Percentiles rank a stretch among this genome's conserved stretches.
Conservation (phyloP, 768 basidiomycete genomes). For the Mycena amicta region DNA sequence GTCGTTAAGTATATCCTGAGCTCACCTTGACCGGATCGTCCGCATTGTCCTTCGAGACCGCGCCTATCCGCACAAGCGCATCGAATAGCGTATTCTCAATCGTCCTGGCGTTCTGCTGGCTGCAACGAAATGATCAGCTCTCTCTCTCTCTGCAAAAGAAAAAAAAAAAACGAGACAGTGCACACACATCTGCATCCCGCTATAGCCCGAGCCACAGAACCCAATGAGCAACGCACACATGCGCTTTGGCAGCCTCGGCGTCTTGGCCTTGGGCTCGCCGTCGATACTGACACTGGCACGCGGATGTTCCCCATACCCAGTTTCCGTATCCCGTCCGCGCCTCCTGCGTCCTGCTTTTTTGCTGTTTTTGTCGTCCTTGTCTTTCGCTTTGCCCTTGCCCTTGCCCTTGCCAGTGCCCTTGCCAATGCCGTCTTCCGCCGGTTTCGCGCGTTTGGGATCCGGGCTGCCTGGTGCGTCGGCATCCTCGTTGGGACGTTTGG, state of each 20-base stretch:
- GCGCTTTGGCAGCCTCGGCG: constrained; percentile 74
- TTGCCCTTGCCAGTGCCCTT: not conserved
- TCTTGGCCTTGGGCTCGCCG: constrained; percentile 41
- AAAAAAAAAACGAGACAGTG: not conserved
- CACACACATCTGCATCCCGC: constrained; percentile 95
- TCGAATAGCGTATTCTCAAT: constrained; percentile 91
- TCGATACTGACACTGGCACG: not conserved
- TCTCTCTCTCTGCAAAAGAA: not conserved
- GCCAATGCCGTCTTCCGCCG: not conserved
- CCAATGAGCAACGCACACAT: constrained; percentile 85
- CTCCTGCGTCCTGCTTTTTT: constrained; percentile 19
- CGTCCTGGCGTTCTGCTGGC: constrained; percentile 75
- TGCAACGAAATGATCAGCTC: constrained; percentile 31
- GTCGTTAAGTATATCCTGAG: not conserved
- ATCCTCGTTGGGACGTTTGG: constrained; percentile 15
- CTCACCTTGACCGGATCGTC: constrained; percentile 84
- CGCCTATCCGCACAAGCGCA: constrained; percentile 86
- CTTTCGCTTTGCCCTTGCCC: not conserved
- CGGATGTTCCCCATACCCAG: not conserved
- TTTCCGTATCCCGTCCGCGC: not conserved
- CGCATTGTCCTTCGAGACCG: constrained; percentile 93
- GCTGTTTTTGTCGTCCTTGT: constrained; percentile 1
- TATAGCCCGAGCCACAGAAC: constrained; percentile 90
- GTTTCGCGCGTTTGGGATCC: not conserved
- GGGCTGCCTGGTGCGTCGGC: constrained; percentile 3